Evolutionary conservation across 179 eudicot genomes (phyloP).

Genomic region (Nepenthes alata): DNA sequence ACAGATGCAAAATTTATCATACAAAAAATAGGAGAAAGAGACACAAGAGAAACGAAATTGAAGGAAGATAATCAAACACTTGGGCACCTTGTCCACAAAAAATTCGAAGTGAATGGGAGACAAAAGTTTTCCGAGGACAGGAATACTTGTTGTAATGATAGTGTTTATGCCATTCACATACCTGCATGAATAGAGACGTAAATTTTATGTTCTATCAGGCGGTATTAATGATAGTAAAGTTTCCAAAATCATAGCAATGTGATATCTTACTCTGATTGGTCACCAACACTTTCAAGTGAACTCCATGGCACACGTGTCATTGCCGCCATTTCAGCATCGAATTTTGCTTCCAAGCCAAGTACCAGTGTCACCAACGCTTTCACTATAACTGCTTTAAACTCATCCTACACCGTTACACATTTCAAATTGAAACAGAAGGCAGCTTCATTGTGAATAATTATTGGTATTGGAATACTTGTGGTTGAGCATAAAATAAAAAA

Average conservation of each 20-base stretch:
- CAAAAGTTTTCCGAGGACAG: slow-evolving; percentile 77
- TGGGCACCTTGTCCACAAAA: slow-evolving; percentile 82
- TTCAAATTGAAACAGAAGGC: not conserved
- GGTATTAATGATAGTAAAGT: not conserved
- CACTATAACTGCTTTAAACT: slow-evolving; percentile 88
- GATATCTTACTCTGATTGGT: slow-evolving; percentile 73
- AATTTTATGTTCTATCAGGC: not conserved
- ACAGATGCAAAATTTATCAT: not conserved
- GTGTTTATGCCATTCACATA: slow-evolving; percentile 76
- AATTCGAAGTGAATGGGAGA: slow-evolving; percentile 92
- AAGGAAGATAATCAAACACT: not conserved
- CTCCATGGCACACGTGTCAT: slow-evolving; percentile 98
- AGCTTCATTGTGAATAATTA: not conserved
- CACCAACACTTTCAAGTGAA: slow-evolving; percentile 97
- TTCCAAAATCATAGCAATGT: not conserved
- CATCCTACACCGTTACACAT: slow-evolving; percentile 45
- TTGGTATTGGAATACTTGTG: not conserved
- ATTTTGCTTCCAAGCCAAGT: slow-evolving; percentile 84
- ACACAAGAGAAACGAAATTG: not conserved
- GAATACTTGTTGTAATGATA: slow-evolving; percentile 66
- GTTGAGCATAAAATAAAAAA: not conserved
- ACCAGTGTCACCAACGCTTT: slow-evolving; percentile 81
- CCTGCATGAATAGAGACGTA: slow-evolving; percentile 38
- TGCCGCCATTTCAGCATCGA: slow-evolving; percentile 96
- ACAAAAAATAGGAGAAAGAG: not conserved